A percentile compares a stretch with the other conserved stretches of the same genome.
Evolutionary conservation across 177 flowering plant species (phyloP).

Genomic region (Tripterygium wilfordii): DNA sequence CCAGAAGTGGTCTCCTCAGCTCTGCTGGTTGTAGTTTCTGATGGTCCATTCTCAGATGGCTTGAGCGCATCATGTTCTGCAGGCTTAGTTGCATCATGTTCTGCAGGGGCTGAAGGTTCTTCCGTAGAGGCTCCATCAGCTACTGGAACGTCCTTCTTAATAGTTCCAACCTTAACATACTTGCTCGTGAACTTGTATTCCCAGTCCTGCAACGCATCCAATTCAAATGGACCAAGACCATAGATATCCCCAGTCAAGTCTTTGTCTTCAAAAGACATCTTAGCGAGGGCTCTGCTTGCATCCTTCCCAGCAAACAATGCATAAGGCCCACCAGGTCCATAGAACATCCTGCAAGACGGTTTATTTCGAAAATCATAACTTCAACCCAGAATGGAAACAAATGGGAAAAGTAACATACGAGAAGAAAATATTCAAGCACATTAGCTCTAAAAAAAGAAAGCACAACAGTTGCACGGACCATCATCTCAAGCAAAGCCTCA

Average conservation of each 20-base stretch:
- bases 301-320: constrained; percentile 95
- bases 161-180: constrained; percentile 83
- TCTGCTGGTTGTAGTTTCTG: constrained; percentile 24
- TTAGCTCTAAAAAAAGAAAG: too few relatives aligned
- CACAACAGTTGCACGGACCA: too few relatives aligned
- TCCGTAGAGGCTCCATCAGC: constrained; percentile 29
- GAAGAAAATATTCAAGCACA: too few relatives aligned
- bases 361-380: not conserved
- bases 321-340: constrained; percentile 99
- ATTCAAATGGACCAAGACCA: constrained; percentile 92
- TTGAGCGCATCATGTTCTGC: constrained; percentile 24
- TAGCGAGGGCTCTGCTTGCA: constrained; percentile 97
- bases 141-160: constrained; percentile 44
- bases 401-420: too few relatives aligned
- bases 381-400: too few relatives aligned
- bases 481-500: too few relatives aligned
- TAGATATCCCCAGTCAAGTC: constrained; percentile 87
- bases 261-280: constrained; percentile 94
- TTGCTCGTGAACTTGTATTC: constrained; percentile 97
- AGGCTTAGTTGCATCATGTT: constrained; percentile 26
- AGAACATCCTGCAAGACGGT: constrained; percentile 74
- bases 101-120: constrained; percentile 33
- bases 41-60: constrained; percentile 32
- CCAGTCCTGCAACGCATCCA: constrained; percentile 97
- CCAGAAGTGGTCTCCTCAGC: constrained; percentile 18